Evolutionary conservation across 176 grass and related monocot genomes (phyloP), one percentile per base, ranked within the genome.

Genomic region (Poa pratensis): DNA sequence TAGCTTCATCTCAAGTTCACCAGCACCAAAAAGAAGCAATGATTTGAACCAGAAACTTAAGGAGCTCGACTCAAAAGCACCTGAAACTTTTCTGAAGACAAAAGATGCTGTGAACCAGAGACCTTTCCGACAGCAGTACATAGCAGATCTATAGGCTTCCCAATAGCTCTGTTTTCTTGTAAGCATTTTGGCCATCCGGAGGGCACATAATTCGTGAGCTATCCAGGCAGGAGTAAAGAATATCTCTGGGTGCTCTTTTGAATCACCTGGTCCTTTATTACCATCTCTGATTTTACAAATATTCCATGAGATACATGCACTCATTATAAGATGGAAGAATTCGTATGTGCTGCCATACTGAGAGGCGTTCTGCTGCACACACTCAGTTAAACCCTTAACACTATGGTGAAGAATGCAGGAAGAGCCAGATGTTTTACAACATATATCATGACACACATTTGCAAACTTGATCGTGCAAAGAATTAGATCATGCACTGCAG

Each of bases 1-100:
- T 61, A 98, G 84, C 83, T 88, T 94, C 42, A 94, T 90, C 89
- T 98, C 91, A 82, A 88, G 90, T 89, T 98, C 96, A 32, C 89
- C 76, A 40, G 89, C 88, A 74, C 83, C 83, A 84, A 94, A 83
- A 49, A 92, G 59, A 55, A 95, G 61, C 77, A 98, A 86, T 24
- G 89, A 95, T 84, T 94, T 94, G 27, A 94, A 89, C 93, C 91
- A 98, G 90, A 89, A 94, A 76, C 65, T 79, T 52, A 87, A 90
- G 59, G 75, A 63, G 19, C 86, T 76, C 40, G 82, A 78, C 43
- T 86, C 51, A 74, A 89, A 90, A 88, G 52, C 74, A 87, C 85
- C 84, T 85, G 89, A 63, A 82, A 98, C 84, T 88, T 94, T 98
- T 74, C 88, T 94, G 46, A 98, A 98, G 55, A 90, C 59, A 84